A percentile compares a stretch with the other conserved stretches of the same genome.
phyloP scores from a whole-genome alignment of 2,329 filamentous ascomycete species.

The Trichothecium roseum region DNA sequence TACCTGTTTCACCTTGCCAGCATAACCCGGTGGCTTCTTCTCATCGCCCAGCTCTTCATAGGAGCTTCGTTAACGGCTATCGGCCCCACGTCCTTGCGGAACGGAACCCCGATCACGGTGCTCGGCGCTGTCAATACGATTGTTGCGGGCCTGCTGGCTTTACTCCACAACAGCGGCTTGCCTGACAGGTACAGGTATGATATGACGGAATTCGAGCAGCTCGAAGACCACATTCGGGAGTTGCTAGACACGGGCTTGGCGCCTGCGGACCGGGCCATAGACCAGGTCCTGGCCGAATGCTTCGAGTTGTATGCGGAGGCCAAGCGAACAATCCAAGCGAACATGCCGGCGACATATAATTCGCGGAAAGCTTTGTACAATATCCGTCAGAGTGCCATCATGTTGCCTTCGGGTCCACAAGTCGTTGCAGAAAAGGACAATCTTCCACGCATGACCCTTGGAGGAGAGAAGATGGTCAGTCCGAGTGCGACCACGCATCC shows the following conservation, averaged over 20 bases:
- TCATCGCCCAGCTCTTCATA: constrained; percentile 38
- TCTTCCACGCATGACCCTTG: too few relatives aligned
- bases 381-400: too few relatives aligned
- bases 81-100: constrained; percentile 26
- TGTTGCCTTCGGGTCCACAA: too few relatives aligned
- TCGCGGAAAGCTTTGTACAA: constrained; percentile 5
- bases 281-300: constrained; percentile 36
- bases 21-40: constrained; percentile 31
- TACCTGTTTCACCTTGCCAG: constrained; percentile 33
- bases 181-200: constrained; percentile 40
- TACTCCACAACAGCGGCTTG: constrained; percentile 43
- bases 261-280: constrained; percentile 27
- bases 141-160: constrained; percentile 36
- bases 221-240: constrained; percentile 40
- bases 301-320: constrained; percentile 34
- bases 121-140: constrained; percentile 40
- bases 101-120: constrained; percentile 33
- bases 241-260: constrained; percentile 37
- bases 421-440: too few relatives aligned
- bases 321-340: constrained; percentile 34
- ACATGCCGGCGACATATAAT: constrained; percentile 32
- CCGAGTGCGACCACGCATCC: too few relatives aligned
- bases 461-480: too few relatives aligned
- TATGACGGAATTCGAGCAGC: constrained; percentile 35
- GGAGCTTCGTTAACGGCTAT: constrained; percentile 39